Base-by-base conservation (phyloP, 2,329 filamentous ascomycete genomes). In the Aspergillus sp. region DNA sequence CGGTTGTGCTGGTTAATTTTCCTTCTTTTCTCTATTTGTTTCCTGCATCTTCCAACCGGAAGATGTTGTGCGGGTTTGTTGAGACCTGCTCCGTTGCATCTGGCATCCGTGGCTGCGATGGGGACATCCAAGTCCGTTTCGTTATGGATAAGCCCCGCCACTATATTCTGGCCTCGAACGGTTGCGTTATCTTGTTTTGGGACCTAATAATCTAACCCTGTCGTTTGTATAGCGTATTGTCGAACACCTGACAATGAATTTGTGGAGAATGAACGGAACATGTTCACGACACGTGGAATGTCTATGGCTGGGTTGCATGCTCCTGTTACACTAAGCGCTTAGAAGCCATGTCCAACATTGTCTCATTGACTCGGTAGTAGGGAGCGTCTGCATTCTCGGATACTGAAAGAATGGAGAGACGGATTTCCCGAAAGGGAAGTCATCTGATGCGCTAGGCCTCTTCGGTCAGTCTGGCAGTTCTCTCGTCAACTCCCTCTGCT, bases 1-100 rank as follows among this genome's bases (percentile, higher is more conserved):
- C 45, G 47, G 52, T 57, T 53, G 36, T 55, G 49, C 55, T 52
- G 45, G 47, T 58, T 58, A 10, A 29, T 16, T 38, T 6, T 6
- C 13, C 29, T 32, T 38, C 34, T 16, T 56, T 52, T 36, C 46
- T 50, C 40, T 19, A 16, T 52, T 42, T 42, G 14, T 42, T 29
- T 29, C 25, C 14, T 23, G 34, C 14, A 5, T 17, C 19, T 42
- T 17, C 40, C 40, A 17, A 5, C 5, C 14, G 14, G 40, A 16
- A 21, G 11, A 13, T 19, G 40, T 41, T 13, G 40, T 4, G 40
- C 40, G 14, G 25, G 25, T 10, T 10, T 29, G 9, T 29, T 21
- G 5, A 21, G 38, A 19, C 17, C n/a, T 13, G n/a, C 16, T 42
- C 40, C 21, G 3, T 42, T 42, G 40, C 40, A 42, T 42, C 17